phyloP scores from a whole-genome alignment of 1,139 yeast genomes.

The Lodderomyces theae region DNA sequence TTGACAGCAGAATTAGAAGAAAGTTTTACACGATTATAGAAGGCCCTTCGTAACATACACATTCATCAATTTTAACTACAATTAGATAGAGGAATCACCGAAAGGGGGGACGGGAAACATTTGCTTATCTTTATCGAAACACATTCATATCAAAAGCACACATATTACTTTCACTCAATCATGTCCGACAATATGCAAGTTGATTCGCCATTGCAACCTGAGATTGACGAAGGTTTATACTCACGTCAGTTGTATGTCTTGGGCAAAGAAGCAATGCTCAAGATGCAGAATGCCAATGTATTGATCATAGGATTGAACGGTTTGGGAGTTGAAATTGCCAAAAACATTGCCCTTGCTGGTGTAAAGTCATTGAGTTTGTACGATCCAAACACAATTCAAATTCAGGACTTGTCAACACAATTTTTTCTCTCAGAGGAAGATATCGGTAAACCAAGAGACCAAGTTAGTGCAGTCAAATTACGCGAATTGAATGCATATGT shows the following conservation, averaged over 20 bases:
- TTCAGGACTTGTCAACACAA: conserved; percentile 82
- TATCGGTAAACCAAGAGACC: conserved; percentile 76
- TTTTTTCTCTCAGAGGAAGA: conserved; percentile 74
- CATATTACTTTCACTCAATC: neutral
- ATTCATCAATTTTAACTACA: too few species aligned
- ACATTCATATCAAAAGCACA: neutral
- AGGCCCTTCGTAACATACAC: neutral
- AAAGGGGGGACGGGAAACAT: neutral
- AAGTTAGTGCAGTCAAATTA: conserved; percentile 60
- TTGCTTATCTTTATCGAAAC: neutral
- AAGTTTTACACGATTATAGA: too few species aligned
- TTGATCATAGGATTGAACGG: conserved; percentile 87
- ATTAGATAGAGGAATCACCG: too few species aligned
- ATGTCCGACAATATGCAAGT: conserved; percentile 47
- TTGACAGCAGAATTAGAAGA: too few species aligned
- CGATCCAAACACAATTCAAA: conserved; percentile 69
- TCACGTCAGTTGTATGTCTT: conserved; percentile 93
- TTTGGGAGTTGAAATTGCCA: conserved; percentile 92
- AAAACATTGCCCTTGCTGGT: conserved; percentile 95
- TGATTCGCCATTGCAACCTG: conserved; percentile 46
- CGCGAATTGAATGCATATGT: conserved; percentile 87
- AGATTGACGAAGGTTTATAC: conserved; percentile 88
- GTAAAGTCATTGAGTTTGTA: conserved; percentile 87
- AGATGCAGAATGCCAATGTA: conserved; percentile 91
- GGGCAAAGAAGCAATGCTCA: conserved; percentile 96